Evolutionary conservation across 1,284 basidiomycete genomes (phyloP), one percentile per base, ranked within the genome.

Genomic region (Puccinia novopanici): DNA sequence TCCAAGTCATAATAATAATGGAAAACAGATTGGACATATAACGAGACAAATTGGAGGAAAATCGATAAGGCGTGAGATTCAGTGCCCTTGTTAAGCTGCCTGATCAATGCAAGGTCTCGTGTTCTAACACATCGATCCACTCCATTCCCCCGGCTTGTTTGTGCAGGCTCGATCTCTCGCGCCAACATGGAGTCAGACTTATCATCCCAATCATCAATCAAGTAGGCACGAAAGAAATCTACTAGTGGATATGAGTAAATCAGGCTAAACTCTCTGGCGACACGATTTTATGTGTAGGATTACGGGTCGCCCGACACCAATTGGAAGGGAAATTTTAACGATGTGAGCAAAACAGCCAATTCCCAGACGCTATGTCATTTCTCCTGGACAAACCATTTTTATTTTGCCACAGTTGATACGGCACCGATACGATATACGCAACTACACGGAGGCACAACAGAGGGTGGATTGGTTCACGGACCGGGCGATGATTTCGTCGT

Each of bases 201-300:
- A 80, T 80, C 34, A 52, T 80, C n/a, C 78, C 78, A 10, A 80
- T 80, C 34, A 80, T 80, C n/a, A 80, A 80, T 65, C 78, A 80
- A 73, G 78, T 80, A 63, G 30, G 78, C 19, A 54, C 6, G n/a
- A n/a, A 6, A 1, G 40, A n/a, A 6, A 42, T 61, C 17, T n/a
- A n/a, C n/a, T n/a, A 22, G 8, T 45, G 45, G n/a, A 27, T 42
- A 10, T 5, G 54, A 8, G 19, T 12, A 17, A 40, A 63, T 40
- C 19, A 40, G 59, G n/a, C 34, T 63, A 37, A 45, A 8, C 8
- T 45, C n/a, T n/a, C n/a, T 45, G 45, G 45, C 15, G 45, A 45
- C 45, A 8, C 15, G 15, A 45, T 45, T 45, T 45, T 45, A 6
- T 45, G 45, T 8, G 6, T 15, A 80, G 78, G 70, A 80, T 54